Base-by-base conservation (phyloP, 208 protist species). In the Leishmania arabica region DNA sequence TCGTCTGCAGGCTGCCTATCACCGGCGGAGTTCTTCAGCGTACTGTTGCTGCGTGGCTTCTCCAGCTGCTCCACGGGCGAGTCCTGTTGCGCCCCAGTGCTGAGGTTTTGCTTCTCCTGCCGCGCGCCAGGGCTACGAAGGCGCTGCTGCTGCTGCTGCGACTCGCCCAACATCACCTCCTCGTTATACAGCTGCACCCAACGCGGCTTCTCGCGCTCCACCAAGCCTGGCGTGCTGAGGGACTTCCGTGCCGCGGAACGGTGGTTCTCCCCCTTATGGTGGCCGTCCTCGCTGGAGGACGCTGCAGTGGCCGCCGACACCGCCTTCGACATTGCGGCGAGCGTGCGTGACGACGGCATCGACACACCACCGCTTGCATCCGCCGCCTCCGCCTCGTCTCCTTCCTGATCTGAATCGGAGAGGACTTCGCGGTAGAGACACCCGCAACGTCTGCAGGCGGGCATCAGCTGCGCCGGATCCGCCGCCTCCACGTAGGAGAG, bases 401-500 rank as follows among this genome's bases (percentile, higher is more conserved):
- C n/a, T 49, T 60, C 75, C 0, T 45, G 24, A 0, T 81, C 78
- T 51, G 68, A 77, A 31, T 83, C 73, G 3, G 72, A 60, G 8
- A 71, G 69, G 31, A 80, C 60, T 58, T 87, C 85, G 70, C 80
- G 87, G 85, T 92, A 95, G 31, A 97, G 69, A 72, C 75, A 96
- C 1, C 94, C 94, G 83, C 94, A 97, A n/a, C 84, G 82, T 37
- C 78, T 80, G 84, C 94, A 97, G 13, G 86, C 87, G 27, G 94
- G 91, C 78, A 88, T 86, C 73, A 97, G 84, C 74, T 87, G 81
- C 15, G 75, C 81, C 45, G 94, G 94, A 66, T 94, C 88, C 24
- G 94, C 94, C 21, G 94, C 92, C 76, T 97, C 94, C 86, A 97
- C 85, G 83, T 92, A 97, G 4, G 82, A 80, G 21, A 91, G 81